Conservation (phyloP, 768 basidiomycete species). For the Exsudoporus frostii region DNA sequence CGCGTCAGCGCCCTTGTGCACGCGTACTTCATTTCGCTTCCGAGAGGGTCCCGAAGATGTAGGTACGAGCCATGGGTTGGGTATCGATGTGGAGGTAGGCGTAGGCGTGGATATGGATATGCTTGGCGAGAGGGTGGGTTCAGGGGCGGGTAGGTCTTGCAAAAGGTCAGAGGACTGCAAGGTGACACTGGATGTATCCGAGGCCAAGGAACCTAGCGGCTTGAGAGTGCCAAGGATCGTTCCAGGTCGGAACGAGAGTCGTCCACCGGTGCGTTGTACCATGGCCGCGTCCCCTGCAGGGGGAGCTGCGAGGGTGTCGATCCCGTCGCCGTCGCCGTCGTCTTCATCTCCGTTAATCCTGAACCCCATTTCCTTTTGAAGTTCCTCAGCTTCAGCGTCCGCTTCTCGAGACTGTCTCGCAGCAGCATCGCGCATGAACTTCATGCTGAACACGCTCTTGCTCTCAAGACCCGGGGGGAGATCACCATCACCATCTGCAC, state of each 20-base stretch:
- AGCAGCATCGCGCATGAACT: conserved; percentile 96
- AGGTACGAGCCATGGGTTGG: conserved; percentile 82
- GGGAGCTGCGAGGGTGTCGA: conserved; percentile 26
- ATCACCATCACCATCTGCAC: conserved; percentile 35
- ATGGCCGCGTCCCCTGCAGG: conserved; percentile 35
- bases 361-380: conserved; percentile 64
- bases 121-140: conserved; percentile 9
- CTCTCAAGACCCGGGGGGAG: conserved; percentile 31
- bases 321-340: conserved; percentile 29
- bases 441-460: conserved; percentile 89
- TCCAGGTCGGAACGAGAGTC: conserved; percentile 61
- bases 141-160: conserved; percentile 28
- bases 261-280: conserved; percentile 62
- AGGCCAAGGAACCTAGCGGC: conserved; percentile 34
- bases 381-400: conserved; percentile 65
- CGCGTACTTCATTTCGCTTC: conserved; percentile 70
- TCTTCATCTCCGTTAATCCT: conserved; percentile 33
- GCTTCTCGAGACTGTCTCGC: conserved; percentile 56
- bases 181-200: conserved; percentile 68
- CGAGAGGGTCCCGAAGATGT: conserved; percentile 47
- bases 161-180: conserved; percentile 56
- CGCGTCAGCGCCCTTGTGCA: conserved; percentile 62
- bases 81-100: conserved; percentile 13
- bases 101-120: conserved; percentile 15
- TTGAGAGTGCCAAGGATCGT: conserved; percentile 17